Percentiles rank a stretch among this genome's conserved stretches.
These are phyloP conservation scores for Suillus discolor DNA, from an alignment of 768 basidiomycete species.

Conservation along the genomic window DNA sequence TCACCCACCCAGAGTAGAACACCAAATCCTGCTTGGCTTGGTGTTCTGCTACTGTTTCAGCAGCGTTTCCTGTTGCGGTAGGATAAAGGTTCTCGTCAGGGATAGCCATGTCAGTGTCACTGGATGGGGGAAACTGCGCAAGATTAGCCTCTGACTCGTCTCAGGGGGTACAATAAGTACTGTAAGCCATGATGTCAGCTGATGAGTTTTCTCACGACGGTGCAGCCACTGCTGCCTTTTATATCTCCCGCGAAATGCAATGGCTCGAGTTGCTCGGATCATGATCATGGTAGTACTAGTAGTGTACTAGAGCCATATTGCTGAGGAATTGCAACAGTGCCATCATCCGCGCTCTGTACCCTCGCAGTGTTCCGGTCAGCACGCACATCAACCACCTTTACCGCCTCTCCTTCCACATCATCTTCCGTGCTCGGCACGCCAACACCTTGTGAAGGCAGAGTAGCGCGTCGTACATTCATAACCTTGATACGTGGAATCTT, in stretches of 20 bases:
- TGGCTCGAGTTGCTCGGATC: not conserved
- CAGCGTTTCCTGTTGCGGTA: conserved; percentile 58
- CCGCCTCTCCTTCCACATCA: conserved; percentile 45
- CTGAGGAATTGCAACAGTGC: conserved; percentile 12
- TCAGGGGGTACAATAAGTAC: conserved; percentile 5
- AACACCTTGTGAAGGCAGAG: conserved; percentile 28
- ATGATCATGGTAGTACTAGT: conserved; percentile 22
- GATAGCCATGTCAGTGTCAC: conserved; percentile 28
- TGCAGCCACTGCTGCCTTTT: not conserved
- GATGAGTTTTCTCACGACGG: not conserved
- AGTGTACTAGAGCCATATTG: conserved; percentile 12
- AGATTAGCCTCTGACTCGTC: not conserved
- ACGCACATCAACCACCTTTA: conserved; percentile 58
- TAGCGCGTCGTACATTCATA: conserved; percentile 47
- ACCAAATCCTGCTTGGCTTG: conserved; percentile 54
- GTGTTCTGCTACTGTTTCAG: conserved; percentile 52
- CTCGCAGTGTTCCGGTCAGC: conserved; percentile 35
- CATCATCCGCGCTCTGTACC: conserved; percentile 12
- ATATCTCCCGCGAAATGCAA: not conserved
- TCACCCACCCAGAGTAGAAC: conserved; percentile 63
- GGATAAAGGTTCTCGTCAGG: conserved; percentile 60
- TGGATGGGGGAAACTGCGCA: not conserved
- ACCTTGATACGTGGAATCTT: conserved; percentile 65
- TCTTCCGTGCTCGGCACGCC: conserved; percentile 30
- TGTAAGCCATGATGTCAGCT: conserved; percentile 6